phyloP scores from a whole-genome alignment of 2,329 filamentous ascomycete genomes.

The Diaporthe destruens region DNA sequence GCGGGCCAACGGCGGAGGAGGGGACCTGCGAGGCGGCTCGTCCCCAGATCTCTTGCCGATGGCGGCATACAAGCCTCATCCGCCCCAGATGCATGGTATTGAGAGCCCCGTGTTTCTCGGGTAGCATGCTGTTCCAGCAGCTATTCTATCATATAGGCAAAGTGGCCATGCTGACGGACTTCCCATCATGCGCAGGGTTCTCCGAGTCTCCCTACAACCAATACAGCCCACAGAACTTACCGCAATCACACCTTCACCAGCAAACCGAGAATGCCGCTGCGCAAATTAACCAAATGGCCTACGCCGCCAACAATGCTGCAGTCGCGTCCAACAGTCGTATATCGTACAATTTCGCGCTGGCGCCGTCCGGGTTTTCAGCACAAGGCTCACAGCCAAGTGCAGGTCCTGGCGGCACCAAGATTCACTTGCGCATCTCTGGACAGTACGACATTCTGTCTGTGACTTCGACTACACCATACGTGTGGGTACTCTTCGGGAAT shows the following conservation, averaged over 20 bases:
- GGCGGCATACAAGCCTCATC: slow-evolving; percentile 85
- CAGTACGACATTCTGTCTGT: slow-evolving; percentile 77
- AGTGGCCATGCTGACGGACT: slow-evolving; percentile 5
- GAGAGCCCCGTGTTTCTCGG: slow-evolving; percentile 46
- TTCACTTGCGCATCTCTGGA: slow-evolving; percentile 80
- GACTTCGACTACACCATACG: slow-evolving; percentile 65
- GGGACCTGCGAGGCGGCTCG: slow-evolving; percentile 68
- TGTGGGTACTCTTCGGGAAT: slow-evolving; percentile 81
- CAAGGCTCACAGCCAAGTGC: slow-evolving; percentile 73
- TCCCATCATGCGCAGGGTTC: slow-evolving; percentile 47
- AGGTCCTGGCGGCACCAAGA: slow-evolving; percentile 76
- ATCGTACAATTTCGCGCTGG: slow-evolving; percentile 70
- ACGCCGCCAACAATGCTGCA: slow-evolving; percentile 71
- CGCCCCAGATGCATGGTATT: slow-evolving; percentile 86
- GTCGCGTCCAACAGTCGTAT: slow-evolving; percentile 47
- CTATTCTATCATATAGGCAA: not conserved
- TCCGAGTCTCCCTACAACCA: slow-evolving; percentile 65
- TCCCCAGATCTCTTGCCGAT: slow-evolving; percentile 75
- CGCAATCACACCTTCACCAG: slow-evolving; percentile 52
- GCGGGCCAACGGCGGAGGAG: slow-evolving; percentile 60
- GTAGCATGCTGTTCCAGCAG: not conserved
- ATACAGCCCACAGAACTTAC: slow-evolving; percentile 58
- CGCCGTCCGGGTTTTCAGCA: slow-evolving; percentile 72
- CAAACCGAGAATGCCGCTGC: slow-evolving; percentile 63
- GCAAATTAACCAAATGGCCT: slow-evolving; percentile 68